These are phyloP conservation scores for Apostasia ramifera DNA, from an alignment of 106 monocot genomes.

Conservation along the genomic window DNA sequence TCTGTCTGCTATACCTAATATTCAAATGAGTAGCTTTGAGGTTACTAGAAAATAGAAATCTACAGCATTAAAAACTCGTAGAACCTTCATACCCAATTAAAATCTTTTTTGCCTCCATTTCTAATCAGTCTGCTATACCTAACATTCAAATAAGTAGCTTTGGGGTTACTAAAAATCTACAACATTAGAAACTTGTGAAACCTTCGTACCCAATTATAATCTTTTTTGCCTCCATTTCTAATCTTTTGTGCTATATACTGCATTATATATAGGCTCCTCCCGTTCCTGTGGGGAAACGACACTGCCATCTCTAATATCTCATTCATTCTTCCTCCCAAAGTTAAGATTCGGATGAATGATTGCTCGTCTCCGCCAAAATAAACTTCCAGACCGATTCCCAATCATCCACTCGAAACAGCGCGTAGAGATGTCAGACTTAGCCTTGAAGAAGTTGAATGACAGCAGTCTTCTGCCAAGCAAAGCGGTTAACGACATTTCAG, in stretches of 20 bases:
- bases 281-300: constrained; percentile 28
- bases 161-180: too few relatives aligned
- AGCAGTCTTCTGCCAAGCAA: constrained; percentile 2
- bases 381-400: constrained; percentile 16
- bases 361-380: constrained; percentile 3
- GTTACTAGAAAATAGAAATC: constrained; percentile 11
- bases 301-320: constrained; percentile 12
- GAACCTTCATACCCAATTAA: constrained; percentile 11
- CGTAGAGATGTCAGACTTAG: constrained; percentile 25
- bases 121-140: constrained; percentile 4
- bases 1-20: constrained; percentile 13
- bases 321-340: constrained; percentile 22
- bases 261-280: constrained; percentile 20
- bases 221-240: too few relatives aligned
- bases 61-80: constrained; percentile 8
- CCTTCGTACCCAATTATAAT: too few relatives aligned
- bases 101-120: not conserved
- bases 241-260: too few relatives aligned
- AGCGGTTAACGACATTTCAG: constrained; percentile 1
- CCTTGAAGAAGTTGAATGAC: constrained; percentile 22
- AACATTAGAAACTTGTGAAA: too few relatives aligned
- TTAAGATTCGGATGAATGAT: constrained; percentile 15
- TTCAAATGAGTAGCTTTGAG: constrained; percentile 10
- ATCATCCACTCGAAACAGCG: not conserved
- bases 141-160: too few relatives aligned